Evolutionary conservation across 83 land plant species (phyloP), one percentile per base, ranked within the genome.

Genomic region (Diphasiastrum complanatum): DNA sequence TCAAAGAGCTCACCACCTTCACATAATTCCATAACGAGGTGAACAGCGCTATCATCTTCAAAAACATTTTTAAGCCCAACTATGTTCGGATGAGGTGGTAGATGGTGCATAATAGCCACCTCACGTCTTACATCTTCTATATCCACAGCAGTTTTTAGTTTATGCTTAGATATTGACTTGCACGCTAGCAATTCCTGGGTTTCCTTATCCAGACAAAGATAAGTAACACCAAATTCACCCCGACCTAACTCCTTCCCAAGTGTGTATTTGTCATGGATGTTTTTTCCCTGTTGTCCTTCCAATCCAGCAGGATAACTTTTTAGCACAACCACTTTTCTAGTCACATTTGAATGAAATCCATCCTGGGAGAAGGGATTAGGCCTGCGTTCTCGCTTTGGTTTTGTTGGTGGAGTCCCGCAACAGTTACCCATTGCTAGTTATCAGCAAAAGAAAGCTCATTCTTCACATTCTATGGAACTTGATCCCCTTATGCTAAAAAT

Each of bases 11-110:
- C 61, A 2, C 61, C 61, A 5, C 61, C 61, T 58, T 58, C 61
- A 58, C 61, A 58, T 30, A 58, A 33, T 24, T 58, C 61, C 61
- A 58, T 58, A 11, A 58, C 61, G 2, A 58, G 45, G 33, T 58
- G 61, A 6, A 58, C 61, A 6, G 61, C 61, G 35, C 33, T 58
- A 33, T 58, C 61, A 35, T 58, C 61, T 33, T 58, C 61, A 58
- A 16, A 58, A 12, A 36, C 61, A 2, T 24, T 41, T 31, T 58
- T 58, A 3, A 58, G 61, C n/a, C 35, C 20, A 41, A 58, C 61
- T n/a, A 58, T 58, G 18, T 58, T 58, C 25, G 46, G 61, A 33
- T 58, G 61, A 18, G 61, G 18, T 22, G 61, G 61, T 24, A 58
- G 19, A 5, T 58, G 61, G 33, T 35, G 37, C 61, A 58, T 58